phyloP scores from a whole-genome alignment of 495 filamentous ascomycete genomes.

The Aspergillus sclerotiicarbonarius region DNA sequence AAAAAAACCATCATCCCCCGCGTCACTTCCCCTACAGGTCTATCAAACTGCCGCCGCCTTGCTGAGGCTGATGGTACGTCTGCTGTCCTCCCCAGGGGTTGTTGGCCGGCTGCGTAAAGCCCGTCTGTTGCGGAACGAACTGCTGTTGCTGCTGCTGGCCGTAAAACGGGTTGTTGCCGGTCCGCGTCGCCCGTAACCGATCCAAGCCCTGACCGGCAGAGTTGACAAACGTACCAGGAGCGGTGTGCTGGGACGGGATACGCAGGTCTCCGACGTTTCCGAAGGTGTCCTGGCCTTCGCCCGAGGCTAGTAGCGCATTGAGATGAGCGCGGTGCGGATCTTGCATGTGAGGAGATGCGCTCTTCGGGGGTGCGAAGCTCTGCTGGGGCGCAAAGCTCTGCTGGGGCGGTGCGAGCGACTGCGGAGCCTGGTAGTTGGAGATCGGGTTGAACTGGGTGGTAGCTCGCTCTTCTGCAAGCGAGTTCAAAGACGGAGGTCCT shows the following conservation, averaged over 20 bases:
- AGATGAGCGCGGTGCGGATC: constrained; percentile 83
- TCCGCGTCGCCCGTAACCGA: constrained; percentile 66
- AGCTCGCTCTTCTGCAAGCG: constrained; percentile 68
- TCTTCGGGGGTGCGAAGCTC: constrained; percentile 38
- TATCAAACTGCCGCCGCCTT: constrained; percentile 79
- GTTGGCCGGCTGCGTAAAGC: constrained; percentile 48
- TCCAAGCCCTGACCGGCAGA: constrained; percentile 77
- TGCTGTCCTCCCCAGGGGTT: constrained; percentile 71
- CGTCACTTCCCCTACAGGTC: constrained; percentile 60
- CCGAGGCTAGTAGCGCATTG: constrained; percentile 81
- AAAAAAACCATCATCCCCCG: constrained; percentile 1
- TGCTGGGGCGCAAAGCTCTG: constrained; percentile 22
- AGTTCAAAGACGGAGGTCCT: constrained; percentile 63
- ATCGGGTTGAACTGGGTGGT: constrained; percentile 58
- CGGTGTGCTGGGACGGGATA: constrained; percentile 95
- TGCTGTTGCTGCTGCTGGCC: constrained; percentile 57
- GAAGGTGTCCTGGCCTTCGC: constrained; percentile 95
- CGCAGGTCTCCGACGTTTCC: constrained; percentile 92
- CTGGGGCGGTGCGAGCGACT: constrained; percentile 5
- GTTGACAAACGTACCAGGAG: constrained; percentile 95
- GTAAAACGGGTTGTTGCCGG: constrained; percentile 91
- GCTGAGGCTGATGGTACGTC: constrained; percentile 57
- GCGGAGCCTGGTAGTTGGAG: constrained; percentile 49
- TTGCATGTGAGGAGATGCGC: constrained; percentile 40
- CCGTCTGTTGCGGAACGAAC: constrained; percentile 58